Evolutionary conservation across 2,329 filamentous ascomycete genomes (phyloP), one percentile per base, ranked within the genome.

Genomic region (Paracamarosporium sp.): DNA sequence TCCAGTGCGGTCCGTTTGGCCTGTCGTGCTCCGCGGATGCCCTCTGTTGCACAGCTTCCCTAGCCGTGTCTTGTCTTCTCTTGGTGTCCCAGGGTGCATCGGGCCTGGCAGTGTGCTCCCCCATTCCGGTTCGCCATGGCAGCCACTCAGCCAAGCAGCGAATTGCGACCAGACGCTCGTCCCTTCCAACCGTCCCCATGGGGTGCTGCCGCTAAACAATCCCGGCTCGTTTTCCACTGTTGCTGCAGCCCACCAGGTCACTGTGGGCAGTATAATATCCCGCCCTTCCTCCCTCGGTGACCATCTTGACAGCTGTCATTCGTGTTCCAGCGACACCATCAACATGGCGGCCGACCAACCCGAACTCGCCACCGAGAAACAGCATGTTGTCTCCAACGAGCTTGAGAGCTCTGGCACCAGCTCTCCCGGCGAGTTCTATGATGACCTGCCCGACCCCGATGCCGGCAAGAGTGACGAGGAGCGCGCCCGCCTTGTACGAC

Each of bases 101-200:
- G 56, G 59, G 55, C 63, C 47, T 59, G 53, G 54, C 43, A 22
- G 41, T 28, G 25, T 24, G 36, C 48, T 59, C 25, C 60, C n/a
- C 61, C 40, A 36, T 61, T 66, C 59, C 20, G 59, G 60, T 43
- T 15, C 36, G 47, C 50, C 43, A 53, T 58, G 38, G 50, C 60
- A 64, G 69, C 67, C 66, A 74, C 67, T 64, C 64, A 63, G 63
- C 71, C 63, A 71, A 71, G 70, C 60, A 61, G 57, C 62, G 20
- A 43, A 43, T 15, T 38, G 38, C 33, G 65, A 66, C 65, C 64
- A 66, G 65, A 61, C 46, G 41, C 63, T 62, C 59, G 64, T 68
- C 63, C 67, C 71, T 59, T 74, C 65, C 65, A 70, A 71, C 72
- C 70, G 67, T 65, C 72, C 67, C 73, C 72, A 74, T 70, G 72